Evolutionary conservation across 805 yeast genomes (phyloP).

Genomic region (Candida alai): DNA sequence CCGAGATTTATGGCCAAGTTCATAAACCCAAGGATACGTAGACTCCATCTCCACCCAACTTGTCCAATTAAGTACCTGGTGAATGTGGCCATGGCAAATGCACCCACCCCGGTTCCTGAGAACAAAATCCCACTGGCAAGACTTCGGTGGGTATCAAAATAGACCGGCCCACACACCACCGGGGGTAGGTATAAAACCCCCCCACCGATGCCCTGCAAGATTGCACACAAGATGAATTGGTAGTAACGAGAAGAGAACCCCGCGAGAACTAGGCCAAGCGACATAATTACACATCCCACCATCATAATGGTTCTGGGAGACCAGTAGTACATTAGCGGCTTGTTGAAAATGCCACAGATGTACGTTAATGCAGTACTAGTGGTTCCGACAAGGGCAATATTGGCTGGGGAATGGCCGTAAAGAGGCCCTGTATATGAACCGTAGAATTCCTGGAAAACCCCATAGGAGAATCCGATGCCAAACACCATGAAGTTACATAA

Average conservation of each 20-base stretch:
- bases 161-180: conserved; percentile 30
- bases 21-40: conserved; percentile 27
- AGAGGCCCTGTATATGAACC: conserved; percentile 27
- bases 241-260: conserved; percentile 17
- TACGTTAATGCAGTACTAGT: conserved; percentile 28
- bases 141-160: conserved; percentile 25
- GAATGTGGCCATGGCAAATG: conserved; percentile 26
- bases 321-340: conserved; percentile 14
- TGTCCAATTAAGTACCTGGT: conserved; percentile 20
- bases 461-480: conserved; percentile 34
- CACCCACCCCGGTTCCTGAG: conserved; percentile 36
- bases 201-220: conserved; percentile 30
- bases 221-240: conserved; percentile 30
- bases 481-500: conserved; percentile 29
- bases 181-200: conserved; percentile 30
- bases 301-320: conserved; percentile 21
- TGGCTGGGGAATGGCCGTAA: conserved; percentile 15
- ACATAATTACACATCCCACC: conserved; percentile 21
- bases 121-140: conserved; percentile 33
- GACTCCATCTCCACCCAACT: conserved; percentile 33
- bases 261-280: conserved; percentile 25
- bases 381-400: conserved; percentile 33
- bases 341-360: conserved; percentile 23
- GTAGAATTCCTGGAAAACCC: conserved; percentile 36
- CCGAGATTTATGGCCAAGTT: conserved; percentile 13